Evolutionary conservation across 495 filamentous ascomycete genomes (phyloP).

Genomic region (Mycothermus thermophilus): DNA sequence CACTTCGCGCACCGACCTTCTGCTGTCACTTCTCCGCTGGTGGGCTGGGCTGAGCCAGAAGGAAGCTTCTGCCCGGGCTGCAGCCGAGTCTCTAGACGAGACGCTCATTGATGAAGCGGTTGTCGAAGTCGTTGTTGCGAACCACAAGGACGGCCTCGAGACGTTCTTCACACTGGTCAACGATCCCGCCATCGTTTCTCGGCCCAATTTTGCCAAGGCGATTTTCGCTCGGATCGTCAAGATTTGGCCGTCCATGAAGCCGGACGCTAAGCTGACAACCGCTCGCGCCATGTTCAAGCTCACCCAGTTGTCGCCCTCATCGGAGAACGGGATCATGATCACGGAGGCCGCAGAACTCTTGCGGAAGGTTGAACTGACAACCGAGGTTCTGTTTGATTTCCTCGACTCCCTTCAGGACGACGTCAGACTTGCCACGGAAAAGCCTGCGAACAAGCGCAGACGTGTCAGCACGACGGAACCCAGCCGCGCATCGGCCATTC

Average conservation of each 20-base stretch:
- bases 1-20: constrained; percentile 49
- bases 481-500: constrained; percentile 21
- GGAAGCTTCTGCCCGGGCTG: constrained; percentile 21
- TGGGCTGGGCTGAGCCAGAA: constrained; percentile 43
- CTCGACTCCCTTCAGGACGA: constrained; percentile 54
- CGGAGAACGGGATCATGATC: constrained; percentile 22
- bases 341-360: constrained; percentile 53
- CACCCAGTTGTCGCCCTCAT: constrained; percentile 16
- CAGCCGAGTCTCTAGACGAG: constrained; percentile 46
- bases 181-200: constrained; percentile 25
- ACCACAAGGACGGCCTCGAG: constrained; percentile 51
- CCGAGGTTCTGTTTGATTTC: constrained; percentile 53
- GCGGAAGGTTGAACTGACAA: constrained; percentile 51
- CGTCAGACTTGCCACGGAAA: constrained; percentile 44
- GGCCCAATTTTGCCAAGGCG: constrained; percentile 41
- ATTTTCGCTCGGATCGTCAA: constrained; percentile 50
- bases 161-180: constrained; percentile 42
- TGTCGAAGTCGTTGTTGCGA: constrained; percentile 47
- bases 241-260: constrained; percentile 58
- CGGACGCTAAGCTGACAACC: constrained; percentile 43
- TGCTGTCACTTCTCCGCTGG: constrained; percentile 53
- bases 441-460: constrained; percentile 59
- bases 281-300: constrained; percentile 45
- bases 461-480: constrained; percentile 55
- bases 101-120: constrained; percentile 44